Base-by-base conservation (phyloP, 2,329 filamentous ascomycete genomes). In the Neofusicoccum laricinum region DNA sequence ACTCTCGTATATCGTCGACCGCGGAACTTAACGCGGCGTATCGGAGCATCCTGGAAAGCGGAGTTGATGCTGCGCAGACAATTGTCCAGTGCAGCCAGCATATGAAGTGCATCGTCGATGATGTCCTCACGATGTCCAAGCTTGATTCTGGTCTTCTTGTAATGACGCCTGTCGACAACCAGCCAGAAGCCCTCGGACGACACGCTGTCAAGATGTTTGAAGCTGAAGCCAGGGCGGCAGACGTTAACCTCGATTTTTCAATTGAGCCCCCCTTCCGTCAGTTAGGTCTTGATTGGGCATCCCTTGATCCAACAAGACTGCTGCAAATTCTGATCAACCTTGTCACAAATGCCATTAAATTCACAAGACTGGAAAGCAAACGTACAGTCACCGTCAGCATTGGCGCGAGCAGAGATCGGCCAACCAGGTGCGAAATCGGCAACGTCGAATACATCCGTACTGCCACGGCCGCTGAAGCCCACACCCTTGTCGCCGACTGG, bases 101-200 rank as follows among this genome's bases (percentile, higher is more conserved):
- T 64, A 79, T 81, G 64, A 81, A 80, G 66, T 71, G 78, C 21
- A 82, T 82, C 41, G 79, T 82, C 10, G 80, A 82, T 66, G 80
- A 82, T 65, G 73, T 82, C 4, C 71, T 82, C 1, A 81, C 79
- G 0, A 67, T 81, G 21, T 79, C 76, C 43, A 81, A 81, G 62
- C 74, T 82, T 15, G 79, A 81, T 50, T 79, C 79, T 0, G 78
- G 76, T 66, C 72, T 82, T 5, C 69, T 82, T 2, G 73, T 76
- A 3, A 78, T 81, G 32, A 78, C 76, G 1, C 78, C 80, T 0
- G 63, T 61, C 25, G 63, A 59, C 12, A 19, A 45, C 10, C 63
- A 61, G 11, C 63, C 63, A 8, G 63, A 64, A 34, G 2, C n/a
- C 3, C 45, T 64, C 25, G 63, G 53, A 14, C 53, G 36, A 10